Percentiles rank a stretch among this genome's conserved stretches.
These are phyloP conservation scores for Pelargonium fulgidum DNA, from an alignment of 441 rosid genomes.

Conservation along the genomic window DNA sequence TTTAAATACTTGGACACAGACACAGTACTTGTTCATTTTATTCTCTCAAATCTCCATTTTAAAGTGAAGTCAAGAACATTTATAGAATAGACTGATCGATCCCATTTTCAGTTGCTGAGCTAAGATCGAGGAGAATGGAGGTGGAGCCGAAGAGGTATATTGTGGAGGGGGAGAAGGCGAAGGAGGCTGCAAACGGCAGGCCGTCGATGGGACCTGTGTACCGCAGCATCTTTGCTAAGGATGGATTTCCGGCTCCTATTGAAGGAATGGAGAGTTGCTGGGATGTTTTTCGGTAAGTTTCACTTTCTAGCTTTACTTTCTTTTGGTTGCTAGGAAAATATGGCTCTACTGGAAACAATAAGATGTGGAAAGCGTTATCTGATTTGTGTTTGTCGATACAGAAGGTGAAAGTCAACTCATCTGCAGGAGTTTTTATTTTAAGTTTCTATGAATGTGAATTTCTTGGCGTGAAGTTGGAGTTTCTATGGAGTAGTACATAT, in stretches of 20 bases:
- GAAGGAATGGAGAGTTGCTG: conserved; percentile 75
- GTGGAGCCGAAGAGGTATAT: conserved; percentile 33
- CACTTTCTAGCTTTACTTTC: conserved; percentile 10
- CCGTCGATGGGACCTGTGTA: conserved; percentile 79
- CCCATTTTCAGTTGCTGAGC: conserved; percentile 1
- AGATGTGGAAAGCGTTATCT: background rate
- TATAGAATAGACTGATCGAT: background rate
- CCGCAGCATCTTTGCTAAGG: conserved; percentile 64
- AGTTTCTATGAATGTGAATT: background rate
- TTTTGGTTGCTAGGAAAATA: conserved; percentile 21
- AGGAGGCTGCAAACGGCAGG: conserved; percentile 44
- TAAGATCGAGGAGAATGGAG: conserved; percentile 24
- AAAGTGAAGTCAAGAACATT: background rate
- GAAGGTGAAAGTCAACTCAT: background rate
- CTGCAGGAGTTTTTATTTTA: background rate
- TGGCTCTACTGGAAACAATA: background rate
- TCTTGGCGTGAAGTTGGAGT: background rate
- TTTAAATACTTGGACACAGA: no score
- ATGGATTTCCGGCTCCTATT: conserved; percentile 65
- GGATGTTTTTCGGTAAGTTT: conserved; percentile 71
- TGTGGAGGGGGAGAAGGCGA: conserved; percentile 60
- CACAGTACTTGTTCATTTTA: no score
- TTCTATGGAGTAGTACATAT: background rate
- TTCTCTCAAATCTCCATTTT: background rate
- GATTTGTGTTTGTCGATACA: background rate